phyloP scores from a whole-genome alignment of 1,284 basidiomycete genomes.

The Austropuccinia psidii region DNA sequence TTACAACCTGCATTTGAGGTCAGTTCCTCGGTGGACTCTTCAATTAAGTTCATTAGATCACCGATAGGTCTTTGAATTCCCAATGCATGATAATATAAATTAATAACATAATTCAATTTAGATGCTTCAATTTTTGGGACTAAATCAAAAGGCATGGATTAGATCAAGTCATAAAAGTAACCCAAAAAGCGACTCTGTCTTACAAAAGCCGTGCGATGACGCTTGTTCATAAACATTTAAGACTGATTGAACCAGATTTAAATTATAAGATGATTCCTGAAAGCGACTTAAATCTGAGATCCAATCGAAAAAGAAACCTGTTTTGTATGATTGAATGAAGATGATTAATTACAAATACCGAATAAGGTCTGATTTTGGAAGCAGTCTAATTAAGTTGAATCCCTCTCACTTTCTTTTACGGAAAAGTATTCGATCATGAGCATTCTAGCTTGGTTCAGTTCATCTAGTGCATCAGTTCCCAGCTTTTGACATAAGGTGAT shows the following conservation, averaged over 20 bases:
- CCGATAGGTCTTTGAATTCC: conserved; percentile 11
- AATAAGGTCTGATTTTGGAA: not conserved
- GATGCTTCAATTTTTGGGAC: conserved; percentile 17
- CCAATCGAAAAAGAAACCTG: conserved; percentile 32
- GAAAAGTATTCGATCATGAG: conserved; percentile 35
- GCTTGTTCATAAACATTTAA: conserved; percentile 34
- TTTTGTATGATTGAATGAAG: not conserved
- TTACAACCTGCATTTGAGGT: not conserved
- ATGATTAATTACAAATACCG: not conserved
- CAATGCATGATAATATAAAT: conserved; percentile 14
- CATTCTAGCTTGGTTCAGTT: conserved; percentile 27
- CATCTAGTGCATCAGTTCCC: conserved; percentile 23
- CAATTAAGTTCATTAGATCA: conserved; percentile 16
- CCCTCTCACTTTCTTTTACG: conserved; percentile 26
- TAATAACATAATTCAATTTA: conserved; percentile 19
- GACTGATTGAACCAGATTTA: conserved; percentile 6
- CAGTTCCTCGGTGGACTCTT: conserved; percentile 13
- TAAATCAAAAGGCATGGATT: not conserved
- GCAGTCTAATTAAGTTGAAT: not conserved
- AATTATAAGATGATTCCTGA: conserved; percentile 14
- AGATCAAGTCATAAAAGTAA: not conserved
- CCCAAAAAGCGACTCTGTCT: not conserved
- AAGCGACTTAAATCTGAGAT: conserved; percentile 6
- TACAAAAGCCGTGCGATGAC: conserved; percentile 35
- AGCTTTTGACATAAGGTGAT: conserved; percentile 24